Evolutionary conservation across 2,329 filamentous ascomycete species (phyloP).

Genomic region (Xylaria sp.): DNA sequence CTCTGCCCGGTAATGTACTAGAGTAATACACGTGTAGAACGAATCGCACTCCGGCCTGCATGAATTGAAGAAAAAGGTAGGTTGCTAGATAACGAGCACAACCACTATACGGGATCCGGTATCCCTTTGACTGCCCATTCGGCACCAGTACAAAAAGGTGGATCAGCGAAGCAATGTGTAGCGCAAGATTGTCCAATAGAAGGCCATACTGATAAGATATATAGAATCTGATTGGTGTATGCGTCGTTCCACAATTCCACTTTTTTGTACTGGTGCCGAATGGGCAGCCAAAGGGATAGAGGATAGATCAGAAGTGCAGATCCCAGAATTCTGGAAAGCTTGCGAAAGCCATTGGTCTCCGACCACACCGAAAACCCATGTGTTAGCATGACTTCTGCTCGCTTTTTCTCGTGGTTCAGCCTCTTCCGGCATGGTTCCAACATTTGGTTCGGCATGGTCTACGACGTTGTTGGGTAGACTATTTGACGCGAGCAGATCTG

Average conservation of each 20-base stretch:
- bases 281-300: too few relatives aligned
- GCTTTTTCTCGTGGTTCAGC: slow-evolving; percentile 22
- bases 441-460: background rate
- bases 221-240: too few relatives aligned
- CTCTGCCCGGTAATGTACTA: too few relatives aligned
- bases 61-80: background rate
- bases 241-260: too few relatives aligned
- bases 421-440: slow-evolving; percentile 13
- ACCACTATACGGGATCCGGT: background rate
- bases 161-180: too few relatives aligned
- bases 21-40: background rate
- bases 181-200: too few relatives aligned
- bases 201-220: too few relatives aligned
- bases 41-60: background rate
- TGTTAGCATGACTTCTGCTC: background rate
- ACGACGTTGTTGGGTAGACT: slow-evolving; percentile 3
- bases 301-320: background rate
- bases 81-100: background rate
- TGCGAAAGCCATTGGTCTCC: background rate
- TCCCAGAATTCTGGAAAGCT: background rate
- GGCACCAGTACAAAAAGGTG: too few relatives aligned
- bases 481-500: slow-evolving; percentile 1
- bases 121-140: too few relatives aligned
- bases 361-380: background rate
- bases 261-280: too few relatives aligned